Conservation (phyloP, 495 filamentous ascomycete species). For the Massariosphaeria phaeospora region DNA sequence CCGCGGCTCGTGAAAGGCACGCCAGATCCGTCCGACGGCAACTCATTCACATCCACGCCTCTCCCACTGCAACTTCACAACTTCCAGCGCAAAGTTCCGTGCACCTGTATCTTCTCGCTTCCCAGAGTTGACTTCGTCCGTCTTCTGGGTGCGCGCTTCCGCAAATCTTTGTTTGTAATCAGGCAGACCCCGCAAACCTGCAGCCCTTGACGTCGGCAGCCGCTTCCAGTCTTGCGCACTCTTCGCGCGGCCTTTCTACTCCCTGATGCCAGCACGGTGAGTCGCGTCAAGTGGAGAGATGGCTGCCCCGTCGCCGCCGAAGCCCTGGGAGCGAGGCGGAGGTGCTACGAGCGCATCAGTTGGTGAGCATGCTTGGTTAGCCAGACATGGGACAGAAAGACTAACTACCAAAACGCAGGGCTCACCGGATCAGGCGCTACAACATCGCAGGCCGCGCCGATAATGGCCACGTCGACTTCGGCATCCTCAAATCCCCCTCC, state of each 20-base stretch:
- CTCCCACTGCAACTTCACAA: not conserved
- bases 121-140: not conserved
- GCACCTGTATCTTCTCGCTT: not conserved
- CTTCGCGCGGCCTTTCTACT: not conserved
- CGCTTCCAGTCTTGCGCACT: not conserved
- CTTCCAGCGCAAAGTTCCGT: not conserved
- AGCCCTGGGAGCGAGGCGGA: conserved; percentile 88
- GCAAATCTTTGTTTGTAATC: conserved; percentile 11
- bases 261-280: conserved; percentile 32
- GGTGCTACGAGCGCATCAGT: conserved; percentile 47
- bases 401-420: conserved; percentile 9
- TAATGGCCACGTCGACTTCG: conserved; percentile 45
- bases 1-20: not conserved
- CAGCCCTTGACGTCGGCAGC: conserved; percentile 7
- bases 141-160: not conserved
- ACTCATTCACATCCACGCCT: not conserved
- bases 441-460: conserved; percentile 40
- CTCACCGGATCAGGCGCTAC: conserved; percentile 40
- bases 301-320: conserved; percentile 89
- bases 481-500: conserved; percentile 54
- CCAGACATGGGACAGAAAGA: not conserved
- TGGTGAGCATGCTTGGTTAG: conserved; percentile 25
- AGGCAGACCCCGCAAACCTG: conserved; percentile 26
- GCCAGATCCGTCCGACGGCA: not conserved
- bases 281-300: conserved; percentile 29